Evolutionary conservation across 176 grass and related monocot genomes (phyloP), one percentile per base, ranked within the genome.

Genomic region (Raddia distichophylla): DNA sequence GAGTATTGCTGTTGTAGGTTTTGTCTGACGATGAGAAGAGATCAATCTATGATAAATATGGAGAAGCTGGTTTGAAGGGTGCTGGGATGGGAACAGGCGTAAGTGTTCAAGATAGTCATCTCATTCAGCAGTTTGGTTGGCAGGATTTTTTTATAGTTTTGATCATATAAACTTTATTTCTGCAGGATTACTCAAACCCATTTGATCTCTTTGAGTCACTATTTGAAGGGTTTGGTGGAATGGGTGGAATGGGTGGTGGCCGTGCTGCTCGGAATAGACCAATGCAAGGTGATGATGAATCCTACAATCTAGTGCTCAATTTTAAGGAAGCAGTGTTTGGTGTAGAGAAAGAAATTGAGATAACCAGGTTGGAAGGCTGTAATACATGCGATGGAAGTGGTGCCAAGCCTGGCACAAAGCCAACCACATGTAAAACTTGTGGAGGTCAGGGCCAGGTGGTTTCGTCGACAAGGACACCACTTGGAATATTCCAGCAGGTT

Each of bases 401-500:
- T 8, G 93, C 93, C 66, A 95, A 99, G 85, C 93, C 91, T 51
- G 96, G 96, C 57, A 95, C 96, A 67, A 95, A 86, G 42, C 91
- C 96, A 34, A 95, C 83, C 2, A 91, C 86, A 2, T 99, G 96
- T 71, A 89, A 83, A 76, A 87, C 93, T 50, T 99, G 96, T 71
- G 96, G 91, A 11, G 96, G 96, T 55, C 96, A 99, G 82, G 96
- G 96, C 37, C 96, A 99, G 80, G 93, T 99, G 19, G 89, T 95
- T 46, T 90, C 90, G 60, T 99, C 93, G 22, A 84, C 93, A 68
- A 87, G 96, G 81, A 99, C 96, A 20, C 96, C 96, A 9, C 88
- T 99, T 46, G 96, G 96, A 71, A 88, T 99, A 89, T 99, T 99
- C 85, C 96, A 99, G 80, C 96, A 99, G 77, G 96, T 99, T 7